Evolutionary conservation across 495 filamentous ascomycete species (phyloP).

Genomic region (Hypoxylon perforatum): DNA sequence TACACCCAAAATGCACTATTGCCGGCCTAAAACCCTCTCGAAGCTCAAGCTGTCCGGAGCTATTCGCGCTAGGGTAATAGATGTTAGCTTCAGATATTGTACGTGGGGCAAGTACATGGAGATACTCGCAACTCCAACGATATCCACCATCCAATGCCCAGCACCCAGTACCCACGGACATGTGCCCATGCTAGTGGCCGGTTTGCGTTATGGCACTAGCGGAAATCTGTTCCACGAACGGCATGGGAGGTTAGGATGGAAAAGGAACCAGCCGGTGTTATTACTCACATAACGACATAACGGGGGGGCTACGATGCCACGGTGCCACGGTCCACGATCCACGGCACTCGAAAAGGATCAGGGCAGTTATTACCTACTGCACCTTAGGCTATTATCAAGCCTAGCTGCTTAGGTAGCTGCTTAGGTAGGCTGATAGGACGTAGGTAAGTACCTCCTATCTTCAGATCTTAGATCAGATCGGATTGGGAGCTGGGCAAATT

Average conservation of each 20-base stretch:
- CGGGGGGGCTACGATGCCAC: too few species aligned
- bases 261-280: constrained; percentile 5
- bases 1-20: not conserved
- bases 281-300: constrained; percentile 2
- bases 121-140: not conserved
- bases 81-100: not conserved
- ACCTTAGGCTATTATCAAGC: constrained; percentile 18
- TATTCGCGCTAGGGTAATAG: constrained; percentile 3
- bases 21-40: constrained; percentile 3
- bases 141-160: not conserved
- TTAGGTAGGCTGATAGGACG: too few species aligned
- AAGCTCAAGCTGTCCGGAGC: constrained; percentile 4
- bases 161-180: not conserved
- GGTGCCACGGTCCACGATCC: constrained; percentile 20
- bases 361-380: constrained; percentile 32
- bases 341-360: constrained; percentile 21
- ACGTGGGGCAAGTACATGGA: constrained; percentile 1
- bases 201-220: constrained; percentile 7
- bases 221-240: constrained; percentile 11
- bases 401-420: not conserved
- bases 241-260: not conserved
- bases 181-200: constrained; percentile 4
- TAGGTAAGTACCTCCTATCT: not conserved
- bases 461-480: constrained; percentile 43
- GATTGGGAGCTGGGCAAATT: constrained; percentile 22